Percentiles rank a stretch among this genome's conserved stretches.
phyloP scores from a whole-genome alignment of 768 basidiomycete species.

The Crassisporium funariophilum region DNA sequence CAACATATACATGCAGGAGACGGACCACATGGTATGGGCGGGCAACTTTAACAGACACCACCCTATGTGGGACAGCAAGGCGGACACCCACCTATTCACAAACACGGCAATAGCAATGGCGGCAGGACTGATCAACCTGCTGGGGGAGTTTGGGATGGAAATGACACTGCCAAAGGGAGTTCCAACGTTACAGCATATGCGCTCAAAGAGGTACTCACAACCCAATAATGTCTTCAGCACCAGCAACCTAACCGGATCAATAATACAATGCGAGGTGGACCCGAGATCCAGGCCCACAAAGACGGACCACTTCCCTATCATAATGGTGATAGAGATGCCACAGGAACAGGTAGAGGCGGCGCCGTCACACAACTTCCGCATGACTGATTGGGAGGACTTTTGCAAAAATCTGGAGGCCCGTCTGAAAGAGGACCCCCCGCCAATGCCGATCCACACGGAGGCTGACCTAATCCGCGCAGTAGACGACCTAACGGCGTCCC shows the following conservation, averaged over 20 bases:
- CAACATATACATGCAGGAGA: neutral
- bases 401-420: neutral
- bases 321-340: neutral
- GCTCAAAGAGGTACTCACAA: conserved; percentile 24
- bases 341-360: neutral
- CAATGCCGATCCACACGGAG: neutral
- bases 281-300: neutral
- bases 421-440: neutral
- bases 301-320: conserved; percentile 10
- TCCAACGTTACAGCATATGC: conserved; percentile 16
- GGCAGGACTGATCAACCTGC: conserved; percentile 27
- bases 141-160: conserved; percentile 27
- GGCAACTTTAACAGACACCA: conserved; percentile 46
- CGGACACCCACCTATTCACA: conserved; percentile 37
- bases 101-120: conserved; percentile 17
- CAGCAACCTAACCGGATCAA: neutral
- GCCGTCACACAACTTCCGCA: conserved; percentile 1
- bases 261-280: conserved; percentile 3
- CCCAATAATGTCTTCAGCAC: conserved; percentile 9
- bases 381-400: conserved; percentile 5
- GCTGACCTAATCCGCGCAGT: neutral
- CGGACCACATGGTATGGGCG: conserved; percentile 30
- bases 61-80: conserved; percentile 37
- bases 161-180: conserved; percentile 21
- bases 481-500: neutral